Evolutionary conservation across 2,329 filamentous ascomycete genomes (phyloP).

Genomic region (Aotearoamyces nothofagi): DNA sequence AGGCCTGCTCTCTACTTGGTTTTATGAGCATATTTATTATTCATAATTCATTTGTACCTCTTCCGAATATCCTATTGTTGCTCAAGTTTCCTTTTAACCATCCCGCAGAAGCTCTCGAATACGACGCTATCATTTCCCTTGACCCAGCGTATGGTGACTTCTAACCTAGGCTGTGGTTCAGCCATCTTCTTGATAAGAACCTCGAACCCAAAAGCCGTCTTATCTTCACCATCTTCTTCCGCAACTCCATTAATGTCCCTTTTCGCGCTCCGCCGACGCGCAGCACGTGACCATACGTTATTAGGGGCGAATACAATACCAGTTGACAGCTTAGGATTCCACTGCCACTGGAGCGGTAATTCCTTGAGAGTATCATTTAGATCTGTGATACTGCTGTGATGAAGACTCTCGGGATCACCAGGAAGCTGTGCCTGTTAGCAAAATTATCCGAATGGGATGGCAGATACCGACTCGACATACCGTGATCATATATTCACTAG

Average conservation of each 20-base stretch:
- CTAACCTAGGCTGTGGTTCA: slow-evolving; percentile 25
- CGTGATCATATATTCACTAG: slow-evolving; percentile 28
- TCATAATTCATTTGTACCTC: too few relatives aligned
- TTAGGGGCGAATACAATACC: slow-evolving; percentile 17
- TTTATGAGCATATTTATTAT: too few relatives aligned
- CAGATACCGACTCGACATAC: slow-evolving; percentile 10
- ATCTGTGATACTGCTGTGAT: neutral
- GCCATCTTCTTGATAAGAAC: slow-evolving; percentile 27
- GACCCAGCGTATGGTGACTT: slow-evolving; percentile 50
- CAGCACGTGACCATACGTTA: slow-evolving; percentile 18
- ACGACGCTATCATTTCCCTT: slow-evolving; percentile 58
- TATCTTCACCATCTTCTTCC: slow-evolving; percentile 6
- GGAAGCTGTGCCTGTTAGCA: neutral
- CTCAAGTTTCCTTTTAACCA: slow-evolving; percentile 43
- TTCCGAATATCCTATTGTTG: too few relatives aligned
- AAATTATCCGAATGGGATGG: neutral
- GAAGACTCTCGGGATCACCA: neutral
- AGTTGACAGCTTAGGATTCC: slow-evolving; percentile 10
- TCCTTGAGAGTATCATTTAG: slow-evolving; percentile 13
- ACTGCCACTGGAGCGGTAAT: slow-evolving; percentile 17
- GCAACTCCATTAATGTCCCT: slow-evolving; percentile 7
- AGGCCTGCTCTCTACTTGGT: too few relatives aligned
- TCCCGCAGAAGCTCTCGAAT: slow-evolving; percentile 81
- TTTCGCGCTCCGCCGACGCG: slow-evolving; percentile 21
- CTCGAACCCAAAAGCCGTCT: slow-evolving; percentile 40